Evolutionary conservation across 495 filamentous ascomycete species (phyloP).

Genomic region (Hamigera avellanea): DNA sequence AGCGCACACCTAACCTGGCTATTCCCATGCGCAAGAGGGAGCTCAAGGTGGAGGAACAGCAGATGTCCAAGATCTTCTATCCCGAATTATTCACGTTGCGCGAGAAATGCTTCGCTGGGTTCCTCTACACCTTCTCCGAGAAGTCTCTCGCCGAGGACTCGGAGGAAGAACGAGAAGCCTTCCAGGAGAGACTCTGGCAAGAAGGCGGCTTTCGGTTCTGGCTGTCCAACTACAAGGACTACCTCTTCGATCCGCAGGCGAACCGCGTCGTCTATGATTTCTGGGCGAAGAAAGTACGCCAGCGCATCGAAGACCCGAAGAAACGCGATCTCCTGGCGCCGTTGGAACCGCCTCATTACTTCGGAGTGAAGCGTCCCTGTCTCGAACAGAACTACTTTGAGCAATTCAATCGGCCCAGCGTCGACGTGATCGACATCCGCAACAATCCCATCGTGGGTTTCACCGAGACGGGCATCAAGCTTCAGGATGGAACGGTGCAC

Average conservation of each 20-base stretch:
- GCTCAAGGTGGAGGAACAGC: conserved; percentile 33
- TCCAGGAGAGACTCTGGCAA: conserved; percentile 34
- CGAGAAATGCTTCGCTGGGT: conserved; percentile 35
- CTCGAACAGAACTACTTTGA: conserved; percentile 48
- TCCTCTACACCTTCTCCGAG: conserved; percentile 28
- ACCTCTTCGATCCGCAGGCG: conserved; percentile 31
- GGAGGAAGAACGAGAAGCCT: conserved; percentile 33
- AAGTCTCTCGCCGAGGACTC: conserved; percentile 33
- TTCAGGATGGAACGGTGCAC: conserved; percentile 24
- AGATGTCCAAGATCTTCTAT: conserved; percentile 28
- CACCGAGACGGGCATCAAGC: conserved; percentile 30
- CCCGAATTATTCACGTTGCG: conserved; percentile 31
- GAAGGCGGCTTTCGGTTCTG: conserved; percentile 41
- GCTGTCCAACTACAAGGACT: conserved; percentile 39
- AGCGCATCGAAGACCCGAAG: conserved; percentile 36
- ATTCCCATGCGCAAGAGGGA: conserved; percentile 39
- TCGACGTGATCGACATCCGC: conserved; percentile 41
- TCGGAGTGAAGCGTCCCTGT: conserved; percentile 42
- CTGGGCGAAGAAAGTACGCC: conserved; percentile 41
- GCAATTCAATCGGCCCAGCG: conserved; percentile 41
- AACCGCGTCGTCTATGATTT: conserved; percentile 43
- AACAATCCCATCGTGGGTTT: conserved; percentile 37
- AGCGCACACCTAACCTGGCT: conserved; percentile 42
- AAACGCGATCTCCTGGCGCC: conserved; percentile 45
- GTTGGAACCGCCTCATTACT: conserved; percentile 35